Base-by-base conservation (phyloP, 2,329 filamentous ascomycete genomes). In the Neofusicoccum laricinum region DNA sequence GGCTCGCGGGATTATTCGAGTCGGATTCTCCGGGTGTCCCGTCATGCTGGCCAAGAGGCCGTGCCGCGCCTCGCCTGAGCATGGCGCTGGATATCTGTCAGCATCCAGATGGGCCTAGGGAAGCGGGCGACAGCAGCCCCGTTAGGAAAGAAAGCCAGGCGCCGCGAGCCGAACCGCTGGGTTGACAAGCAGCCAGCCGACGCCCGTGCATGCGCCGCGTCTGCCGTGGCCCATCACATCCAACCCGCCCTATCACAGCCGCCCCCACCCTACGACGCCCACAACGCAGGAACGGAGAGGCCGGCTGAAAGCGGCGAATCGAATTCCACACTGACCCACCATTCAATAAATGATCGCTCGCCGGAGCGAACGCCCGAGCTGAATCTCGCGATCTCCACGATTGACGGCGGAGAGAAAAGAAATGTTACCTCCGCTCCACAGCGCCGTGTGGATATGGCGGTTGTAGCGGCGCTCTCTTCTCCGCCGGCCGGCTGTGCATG, bases 121-220 rank as follows among this genome's bases (percentile, higher is more conserved):
- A 6, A 38, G 36, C 10, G 11, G 36, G 25, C 25, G 25, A 30
- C 25, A 6, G 25, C 25, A 30, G 25, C 25, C 25, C 25, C 7
- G 5, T 30, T 50, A 30, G 6, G 32, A 41, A 38, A 7, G 14
- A 12, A 55, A 41, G 17, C 51, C 21, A n/a, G 38, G 5, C 38
- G 38, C 38, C 38, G 38, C 53, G 53, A 58, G 53, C 53, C 53
- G 53, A 58, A 58, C 53, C 53, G 53, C 21, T 17, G 53, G 53
- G 53, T 58, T 58, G 53, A 58, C 36, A 41, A n/a, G 51, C 51
- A 55, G 51, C 51, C 51, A 30, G n/a, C 36, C 51, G 51, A 19
- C n/a, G 50, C 51, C 19, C 34, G 51, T 41, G 51, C 36, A 40
- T 41, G 38, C 19, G 36, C 51, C 36, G 36, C 51, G 32, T 55